Base-by-base conservation (phyloP, 176 grass and related monocot genomes). In the Tillandsia leiboldiana region DNA sequence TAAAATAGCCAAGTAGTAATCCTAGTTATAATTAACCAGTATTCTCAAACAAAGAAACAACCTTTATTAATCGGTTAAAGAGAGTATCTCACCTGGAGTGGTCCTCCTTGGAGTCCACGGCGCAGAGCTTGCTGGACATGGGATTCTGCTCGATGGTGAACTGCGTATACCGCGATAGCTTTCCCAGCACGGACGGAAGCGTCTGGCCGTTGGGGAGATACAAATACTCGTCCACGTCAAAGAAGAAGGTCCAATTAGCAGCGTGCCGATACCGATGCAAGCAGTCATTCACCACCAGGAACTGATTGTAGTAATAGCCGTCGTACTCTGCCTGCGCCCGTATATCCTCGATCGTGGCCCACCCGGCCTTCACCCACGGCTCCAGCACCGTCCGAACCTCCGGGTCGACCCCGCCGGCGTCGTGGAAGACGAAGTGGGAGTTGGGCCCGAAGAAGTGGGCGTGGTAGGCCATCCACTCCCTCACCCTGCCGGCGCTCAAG, bases 231-330 rank as follows among this genome's bases (percentile, higher is more conserved):
- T 96, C 91, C 57, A 96, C 82, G 62, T 96, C 91, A 73, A 91
- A 96, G 85, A 96, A 96, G 85, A 96, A 96, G 67, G 91, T 96
- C 91, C 91, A 96, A 22, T 96, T 91, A 13, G 91, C 91, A 12
- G 77, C 72, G 49, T 88, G 83, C 24, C 91, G 74, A 66, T 96
- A 81, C 0, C 85, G 77, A 75, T 91, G 87, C 72, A 96, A 47
- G 85, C 91, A 91, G 68, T 96, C 91, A 70, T 96, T 96, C 3
- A 96, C 87, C 26, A 96, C 91, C 67, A 96, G 50, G 81, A 96
- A 96, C 73, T 88, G 91, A 73, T 96, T 96, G 74, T 96, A 91
- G 70, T 96, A 96, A 68, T 96, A 96, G 1, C 91, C 83, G 27
- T 96, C 91, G 59, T 79, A 96, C 70, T 91, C 87, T 0, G 77